Base-by-base conservation (phyloP, 2,329 filamentous ascomycete species). In the Xylariaceae sp. region DNA sequence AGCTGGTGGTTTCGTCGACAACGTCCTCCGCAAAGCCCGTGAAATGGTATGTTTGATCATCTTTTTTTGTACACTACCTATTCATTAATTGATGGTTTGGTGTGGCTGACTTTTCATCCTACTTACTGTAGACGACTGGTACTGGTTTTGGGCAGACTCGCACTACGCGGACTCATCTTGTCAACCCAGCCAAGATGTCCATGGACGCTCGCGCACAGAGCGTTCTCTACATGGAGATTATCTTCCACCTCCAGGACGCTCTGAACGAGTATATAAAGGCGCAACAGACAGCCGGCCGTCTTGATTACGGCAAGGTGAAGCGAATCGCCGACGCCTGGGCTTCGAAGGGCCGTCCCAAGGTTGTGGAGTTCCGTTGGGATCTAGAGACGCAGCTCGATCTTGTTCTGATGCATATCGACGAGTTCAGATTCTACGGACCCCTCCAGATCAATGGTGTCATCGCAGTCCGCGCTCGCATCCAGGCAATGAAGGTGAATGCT, bases 301-400 rank as follows among this genome's bases (percentile, higher is more conserved):
- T 84, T 5, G 71, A 78, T 6, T 68, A 75, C 0, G 73, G 75
- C 57, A 78, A 79, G 60, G 73, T 80, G 53, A 77, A 78, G 58
- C 75, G 73, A 53, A 66, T 82, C 7, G 72, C 74, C 2, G 78
- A 83, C 46, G 64, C 60, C 5, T 84, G 80, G 81, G 66, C 71
- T 19, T 69, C 73, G 41, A 74, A 76, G 56, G 80, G 80, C 38
- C 78, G 78, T 0, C 79, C 80, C 6, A 75, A 72, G 50, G 80
- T 84, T 9, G 66, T 80, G 18, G 77, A 78, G 12, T 84, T 83
- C 63, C 77, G 79, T 16, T 84, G 81, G 63, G 80, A 84, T 54
- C 64, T 83, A 2, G 80, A 83, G 67, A 83, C 80, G 1, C 81
- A 84, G 66, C 62, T 84, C n/a, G 78, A 81, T 11, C 73, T 84